Conservation (phyloP, 306 rosid genomes). For the Carpinus viminea region DNA sequence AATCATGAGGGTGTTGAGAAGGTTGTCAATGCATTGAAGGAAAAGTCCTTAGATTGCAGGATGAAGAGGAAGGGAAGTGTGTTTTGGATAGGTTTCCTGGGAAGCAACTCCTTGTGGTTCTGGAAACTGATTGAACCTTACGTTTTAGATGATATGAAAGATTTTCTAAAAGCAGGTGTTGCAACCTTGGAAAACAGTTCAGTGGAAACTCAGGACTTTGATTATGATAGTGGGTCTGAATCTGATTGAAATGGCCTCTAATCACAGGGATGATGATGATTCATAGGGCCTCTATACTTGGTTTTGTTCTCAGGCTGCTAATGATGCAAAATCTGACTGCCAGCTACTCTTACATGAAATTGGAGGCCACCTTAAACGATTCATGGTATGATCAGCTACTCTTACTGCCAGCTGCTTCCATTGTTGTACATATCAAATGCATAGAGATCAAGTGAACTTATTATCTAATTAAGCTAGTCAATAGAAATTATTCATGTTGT, state of each 20-base stretch:
- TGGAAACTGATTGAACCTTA: slow-evolving; percentile 84
- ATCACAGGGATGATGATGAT: background rate
- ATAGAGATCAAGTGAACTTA: background rate
- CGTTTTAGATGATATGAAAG: slow-evolving; percentile 53
- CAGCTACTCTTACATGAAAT: background rate
- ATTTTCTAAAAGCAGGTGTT: slow-evolving; percentile 37
- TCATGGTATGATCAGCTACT: background rate
- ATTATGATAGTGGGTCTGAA: slow-evolving; percentile 59
- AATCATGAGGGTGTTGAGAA: slow-evolving; percentile 70
- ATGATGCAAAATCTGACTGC: background rate
- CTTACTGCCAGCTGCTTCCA: too few species aligned
- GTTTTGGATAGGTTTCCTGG: slow-evolving; percentile 86
- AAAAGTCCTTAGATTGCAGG: slow-evolving; percentile 71
- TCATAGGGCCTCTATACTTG: background rate
- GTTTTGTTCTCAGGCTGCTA: background rate
- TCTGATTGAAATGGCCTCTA: slow-evolving; percentile 39
- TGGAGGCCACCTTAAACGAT: background rate
- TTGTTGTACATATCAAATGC: background rate
- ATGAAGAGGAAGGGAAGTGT: slow-evolving; percentile 76
- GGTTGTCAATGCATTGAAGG: slow-evolving; percentile 60
- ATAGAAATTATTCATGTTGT: background rate
- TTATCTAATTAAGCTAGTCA: background rate
- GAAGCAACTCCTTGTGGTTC: slow-evolving; percentile 64
- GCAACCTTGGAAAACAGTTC: slow-evolving; percentile 30
- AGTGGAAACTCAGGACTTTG: slow-evolving; percentile 37